A percentile compares a stretch with the other conserved stretches of the same genome.
Evolutionary conservation across 306 rosid species (phyloP).

Genomic region (Castanea sativa): DNA sequence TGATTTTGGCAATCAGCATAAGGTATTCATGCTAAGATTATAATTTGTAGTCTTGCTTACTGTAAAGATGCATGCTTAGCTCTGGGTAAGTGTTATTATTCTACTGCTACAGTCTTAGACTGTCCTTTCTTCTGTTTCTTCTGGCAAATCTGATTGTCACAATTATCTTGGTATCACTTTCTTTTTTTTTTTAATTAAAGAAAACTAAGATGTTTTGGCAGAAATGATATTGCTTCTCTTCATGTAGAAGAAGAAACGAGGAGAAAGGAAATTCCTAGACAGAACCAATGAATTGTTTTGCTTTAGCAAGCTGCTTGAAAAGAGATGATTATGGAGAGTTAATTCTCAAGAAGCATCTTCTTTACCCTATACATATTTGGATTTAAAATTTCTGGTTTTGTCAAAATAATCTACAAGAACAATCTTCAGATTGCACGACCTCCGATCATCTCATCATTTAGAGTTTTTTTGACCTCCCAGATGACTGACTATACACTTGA

Average conservation of each 20-base stretch:
- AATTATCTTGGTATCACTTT: not conserved
- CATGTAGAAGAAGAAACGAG: not conserved
- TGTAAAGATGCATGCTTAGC: not conserved
- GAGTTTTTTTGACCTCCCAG: not conserved
- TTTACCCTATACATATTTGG: not conserved
- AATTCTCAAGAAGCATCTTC: not conserved
- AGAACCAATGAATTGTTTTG: not conserved
- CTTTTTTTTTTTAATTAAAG: not conserved
- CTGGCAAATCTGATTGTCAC: not conserved
- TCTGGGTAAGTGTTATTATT: not conserved
- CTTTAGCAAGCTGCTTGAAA: not conserved
- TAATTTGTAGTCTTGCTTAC: not conserved
- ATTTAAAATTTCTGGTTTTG: not conserved
- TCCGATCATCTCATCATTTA: not conserved
- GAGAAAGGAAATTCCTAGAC: not conserved
- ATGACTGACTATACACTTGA: not conserved
- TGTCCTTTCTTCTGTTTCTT: not conserved
- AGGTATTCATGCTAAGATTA: slow-evolving; percentile 15
- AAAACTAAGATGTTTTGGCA: not conserved
- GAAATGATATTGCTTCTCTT: not conserved
- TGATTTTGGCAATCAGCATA: slow-evolving; percentile 24
- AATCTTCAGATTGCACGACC: not conserved
- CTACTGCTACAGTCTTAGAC: not conserved
- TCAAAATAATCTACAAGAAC: not conserved
- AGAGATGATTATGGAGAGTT: not conserved